Percentiles rank a stretch among this genome's conserved stretches.
These are phyloP conservation scores for Fomes fomentarius DNA, from an alignment of 1,284 basidiomycete species.

Conservation along the genomic window DNA sequence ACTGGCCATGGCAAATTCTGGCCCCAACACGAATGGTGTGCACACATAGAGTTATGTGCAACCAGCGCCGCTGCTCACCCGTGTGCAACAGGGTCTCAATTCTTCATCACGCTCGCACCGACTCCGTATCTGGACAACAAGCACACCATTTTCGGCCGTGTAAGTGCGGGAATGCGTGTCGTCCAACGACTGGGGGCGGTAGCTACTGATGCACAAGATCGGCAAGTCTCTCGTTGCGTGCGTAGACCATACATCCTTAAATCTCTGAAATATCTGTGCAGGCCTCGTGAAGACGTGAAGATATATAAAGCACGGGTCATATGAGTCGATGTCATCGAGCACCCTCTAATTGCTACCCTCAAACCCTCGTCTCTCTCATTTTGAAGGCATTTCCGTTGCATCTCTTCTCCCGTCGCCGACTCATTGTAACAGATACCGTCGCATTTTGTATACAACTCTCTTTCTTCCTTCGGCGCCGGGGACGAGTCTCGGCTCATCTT, in stretches of 20 bases:
- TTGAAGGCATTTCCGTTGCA: background rate
- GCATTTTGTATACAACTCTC: no score
- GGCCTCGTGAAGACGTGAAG: slow-evolving; percentile 80
- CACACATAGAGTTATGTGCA: background rate
- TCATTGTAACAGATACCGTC: background rate
- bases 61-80: background rate
- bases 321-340: slow-evolving; percentile 27
- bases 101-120: slow-evolving; percentile 89
- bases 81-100: slow-evolving; percentile 88
- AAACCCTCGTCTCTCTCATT: background rate
- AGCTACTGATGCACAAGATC: slow-evolving; percentile 77
- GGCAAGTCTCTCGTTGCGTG: slow-evolving; percentile 46
- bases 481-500: background rate
- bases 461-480: no score
- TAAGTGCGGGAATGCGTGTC: slow-evolving; percentile 85
- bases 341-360: background rate
- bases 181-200: slow-evolving; percentile 83
- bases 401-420: slow-evolving; percentile 1
- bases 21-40: slow-evolving; percentile 90
- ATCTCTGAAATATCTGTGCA: slow-evolving; percentile 40
- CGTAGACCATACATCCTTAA: slow-evolving; percentile 16
- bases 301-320: slow-evolving; percentile 71
- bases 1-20: slow-evolving; percentile 95
- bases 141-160: slow-evolving; percentile 92
- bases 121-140: slow-evolving; percentile 94